Evolutionary conservation across 352 stramenopile species (phyloP).

Genomic region (Pythium scleroteichum): DNA sequence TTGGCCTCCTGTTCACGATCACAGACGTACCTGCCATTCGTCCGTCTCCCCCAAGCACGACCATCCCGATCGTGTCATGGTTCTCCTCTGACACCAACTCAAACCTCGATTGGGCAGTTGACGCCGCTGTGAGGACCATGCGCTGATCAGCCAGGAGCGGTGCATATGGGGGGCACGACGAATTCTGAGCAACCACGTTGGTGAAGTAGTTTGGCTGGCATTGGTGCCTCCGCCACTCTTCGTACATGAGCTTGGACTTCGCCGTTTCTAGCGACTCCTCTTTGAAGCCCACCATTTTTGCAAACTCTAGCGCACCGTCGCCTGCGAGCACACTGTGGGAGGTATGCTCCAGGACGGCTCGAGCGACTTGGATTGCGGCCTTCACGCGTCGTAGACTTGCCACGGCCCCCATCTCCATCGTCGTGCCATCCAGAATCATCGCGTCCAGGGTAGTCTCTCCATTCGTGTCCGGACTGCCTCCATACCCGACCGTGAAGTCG

Average conservation of each 20-base stretch:
- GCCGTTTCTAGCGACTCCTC: constrained; percentile 70
- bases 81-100: constrained; percentile 60
- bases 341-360: constrained; percentile 88
- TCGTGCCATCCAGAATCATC: constrained; percentile 89
- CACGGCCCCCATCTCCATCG: constrained; percentile 85
- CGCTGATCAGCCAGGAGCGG: constrained; percentile 59
- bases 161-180: constrained; percentile 80
- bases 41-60: constrained; percentile 55
- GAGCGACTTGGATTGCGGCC: constrained; percentile 78
- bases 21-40: constrained; percentile 66
- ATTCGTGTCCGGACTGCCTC: constrained; percentile 81
- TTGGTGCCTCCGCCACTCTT: constrained; percentile 51
- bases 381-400: constrained; percentile 81
- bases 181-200: constrained; percentile 67
- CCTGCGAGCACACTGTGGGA: constrained; percentile 86
- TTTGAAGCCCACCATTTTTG: constrained; percentile 90
- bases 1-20: no score
- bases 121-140: no score
- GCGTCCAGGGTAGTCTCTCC: constrained; percentile 90
- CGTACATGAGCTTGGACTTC: constrained; percentile 52
- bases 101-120: constrained; percentile 22
- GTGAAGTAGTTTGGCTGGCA: constrained; percentile 93
- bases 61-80: constrained; percentile 93
- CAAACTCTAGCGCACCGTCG: constrained; percentile 84
- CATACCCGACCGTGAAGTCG: constrained; percentile 88